A percentile compares a stretch with the other conserved stretches of the same genome.
Evolutionary conservation across 2,329 filamentous ascomycete genomes (phyloP).

Genomic region (Sporothrix protearum): DNA sequence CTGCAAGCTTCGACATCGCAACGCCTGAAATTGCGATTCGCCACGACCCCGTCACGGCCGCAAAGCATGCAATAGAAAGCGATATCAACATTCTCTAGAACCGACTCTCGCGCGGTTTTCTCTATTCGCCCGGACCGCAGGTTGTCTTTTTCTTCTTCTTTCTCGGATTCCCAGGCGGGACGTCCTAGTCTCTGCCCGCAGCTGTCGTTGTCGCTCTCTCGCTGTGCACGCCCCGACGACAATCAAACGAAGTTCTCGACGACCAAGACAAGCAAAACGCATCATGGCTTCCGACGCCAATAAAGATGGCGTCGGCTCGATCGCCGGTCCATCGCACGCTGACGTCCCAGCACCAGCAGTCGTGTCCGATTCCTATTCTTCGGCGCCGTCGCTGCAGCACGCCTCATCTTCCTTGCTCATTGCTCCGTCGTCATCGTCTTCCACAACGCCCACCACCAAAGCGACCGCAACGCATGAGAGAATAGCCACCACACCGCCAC

Average conservation of each 20-base stretch:
- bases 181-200: background rate
- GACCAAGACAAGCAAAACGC: background rate
- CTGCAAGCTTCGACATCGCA: background rate
- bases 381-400: background rate
- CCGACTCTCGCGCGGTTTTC: background rate
- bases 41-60: background rate
- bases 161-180: background rate
- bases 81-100: background rate
- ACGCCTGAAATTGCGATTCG: background rate
- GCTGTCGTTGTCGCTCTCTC: background rate
- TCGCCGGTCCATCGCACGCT: conserved; percentile 5
- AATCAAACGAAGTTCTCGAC: background rate
- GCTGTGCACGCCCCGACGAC: background rate
- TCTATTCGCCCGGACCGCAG: background rate
- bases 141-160: background rate
- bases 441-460: background rate
- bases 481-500: conserved; percentile 25
- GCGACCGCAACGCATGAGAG: conserved; percentile 5
- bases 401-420: background rate
- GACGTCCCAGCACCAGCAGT: background rate
- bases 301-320: conserved; percentile 21
- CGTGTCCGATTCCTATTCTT: background rate
- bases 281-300: conserved; percentile 24
- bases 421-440: conserved; percentile 1
- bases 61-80: background rate